phyloP scores from a whole-genome alignment of 768 basidiomycete genomes.

The Daedaleopsis nitida region DNA sequence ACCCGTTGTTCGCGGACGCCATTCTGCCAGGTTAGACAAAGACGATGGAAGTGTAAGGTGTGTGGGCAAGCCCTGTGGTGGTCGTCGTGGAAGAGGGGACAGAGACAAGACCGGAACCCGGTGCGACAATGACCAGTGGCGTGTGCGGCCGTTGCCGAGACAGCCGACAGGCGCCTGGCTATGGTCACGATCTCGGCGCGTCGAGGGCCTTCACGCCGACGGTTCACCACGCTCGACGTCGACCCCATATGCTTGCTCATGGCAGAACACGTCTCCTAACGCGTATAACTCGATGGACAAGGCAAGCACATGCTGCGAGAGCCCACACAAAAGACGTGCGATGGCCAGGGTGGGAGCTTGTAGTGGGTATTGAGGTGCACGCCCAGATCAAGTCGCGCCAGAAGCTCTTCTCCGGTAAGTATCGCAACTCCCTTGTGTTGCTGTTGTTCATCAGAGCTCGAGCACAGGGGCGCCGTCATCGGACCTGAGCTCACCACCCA shows the following conservation, averaged over 20 bases:
- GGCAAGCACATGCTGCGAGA: conserved; percentile 16
- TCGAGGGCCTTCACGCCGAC: too few species aligned
- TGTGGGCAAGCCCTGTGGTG: not conserved
- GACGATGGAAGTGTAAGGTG: not conserved
- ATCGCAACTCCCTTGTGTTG: not conserved
- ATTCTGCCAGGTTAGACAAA: not conserved
- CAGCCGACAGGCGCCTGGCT: not conserved
- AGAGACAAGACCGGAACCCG: conserved; percentile 9
- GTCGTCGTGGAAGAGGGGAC: conserved; percentile 18
- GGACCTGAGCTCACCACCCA: conserved; percentile 56
- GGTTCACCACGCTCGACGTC: not conserved
- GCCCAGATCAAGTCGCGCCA: conserved; percentile 86
- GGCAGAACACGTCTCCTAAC: conserved; percentile 14
- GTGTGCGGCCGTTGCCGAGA: conserved; percentile 13
- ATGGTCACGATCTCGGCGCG: not conserved
- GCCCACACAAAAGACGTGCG: conserved; percentile 32
- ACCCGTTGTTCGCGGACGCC: conserved; percentile 21
- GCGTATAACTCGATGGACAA: not conserved
- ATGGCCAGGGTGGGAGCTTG: conserved; percentile 88
- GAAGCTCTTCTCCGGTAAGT: conserved; percentile 85
- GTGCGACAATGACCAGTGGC: conserved; percentile 7
- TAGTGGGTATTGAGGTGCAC: conserved; percentile 95
- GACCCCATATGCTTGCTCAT: conserved; percentile 21
- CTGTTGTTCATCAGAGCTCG: conserved; percentile 1
- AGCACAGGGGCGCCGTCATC: conserved; percentile 43